Evolutionary conservation across 1,284 basidiomycete species (phyloP).

Genomic region (Austroboletus novae-zelandiae): DNA sequence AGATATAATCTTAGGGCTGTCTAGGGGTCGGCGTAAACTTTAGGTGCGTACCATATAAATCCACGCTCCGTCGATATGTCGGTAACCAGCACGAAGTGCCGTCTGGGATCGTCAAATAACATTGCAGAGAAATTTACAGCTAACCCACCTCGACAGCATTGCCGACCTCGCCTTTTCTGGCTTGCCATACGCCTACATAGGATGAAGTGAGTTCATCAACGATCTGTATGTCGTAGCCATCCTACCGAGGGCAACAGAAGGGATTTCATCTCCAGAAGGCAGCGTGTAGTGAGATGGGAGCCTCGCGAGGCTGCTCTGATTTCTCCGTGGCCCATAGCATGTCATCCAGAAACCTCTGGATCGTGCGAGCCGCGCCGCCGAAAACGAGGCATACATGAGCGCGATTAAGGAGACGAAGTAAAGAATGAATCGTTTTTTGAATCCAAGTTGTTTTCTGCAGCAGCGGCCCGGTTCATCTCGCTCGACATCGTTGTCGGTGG

Average conservation of each 20-base stretch:
- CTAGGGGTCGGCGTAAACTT: background rate
- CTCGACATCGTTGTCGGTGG: conserved; percentile 12
- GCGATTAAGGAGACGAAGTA: conserved; percentile 7
- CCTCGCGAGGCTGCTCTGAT: conserved; percentile 16
- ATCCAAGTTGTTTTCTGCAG: background rate
- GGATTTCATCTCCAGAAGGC: conserved; percentile 61
- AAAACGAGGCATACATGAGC: conserved; percentile 16
- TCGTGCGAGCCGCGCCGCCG: conserved; percentile 17
- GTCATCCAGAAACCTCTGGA: conserved; percentile 19
- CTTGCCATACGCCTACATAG: conserved; percentile 57
- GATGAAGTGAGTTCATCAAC: conserved; percentile 1
- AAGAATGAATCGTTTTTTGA: conserved; percentile 20
- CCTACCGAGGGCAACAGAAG: conserved; percentile 57
- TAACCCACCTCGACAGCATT: conserved; percentile 51
- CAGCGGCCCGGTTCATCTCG: background rate
- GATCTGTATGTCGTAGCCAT: background rate
- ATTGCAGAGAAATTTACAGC: background rate
- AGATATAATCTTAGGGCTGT: conserved; percentile 19
- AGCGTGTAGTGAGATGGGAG: conserved; percentile 52
- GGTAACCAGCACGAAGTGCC: conserved; percentile 60
- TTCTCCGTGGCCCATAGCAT: conserved; percentile 26
- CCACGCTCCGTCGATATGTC: conserved; percentile 78
- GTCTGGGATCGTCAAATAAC: conserved; percentile 31
- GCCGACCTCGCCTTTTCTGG: conserved; percentile 53
- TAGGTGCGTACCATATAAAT: conserved; percentile 48